These are phyloP conservation scores for Darksidea phi DNA, from an alignment of 495 filamentous ascomycete genomes.

Conservation along the genomic window DNA sequence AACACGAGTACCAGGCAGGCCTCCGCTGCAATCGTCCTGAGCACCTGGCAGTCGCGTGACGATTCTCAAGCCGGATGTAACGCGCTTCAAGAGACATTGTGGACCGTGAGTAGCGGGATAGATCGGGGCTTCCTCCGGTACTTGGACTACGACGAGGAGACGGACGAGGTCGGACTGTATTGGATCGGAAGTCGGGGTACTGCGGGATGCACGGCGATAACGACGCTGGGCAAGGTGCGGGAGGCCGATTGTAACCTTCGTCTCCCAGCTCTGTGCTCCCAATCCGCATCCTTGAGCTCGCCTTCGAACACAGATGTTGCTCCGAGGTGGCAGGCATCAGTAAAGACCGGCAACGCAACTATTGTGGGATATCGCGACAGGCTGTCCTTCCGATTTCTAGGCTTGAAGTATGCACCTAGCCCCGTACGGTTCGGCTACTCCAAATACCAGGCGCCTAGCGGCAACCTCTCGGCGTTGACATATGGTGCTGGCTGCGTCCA, in stretches of 20 bases:
- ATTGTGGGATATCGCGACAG: slow-evolving; percentile 48
- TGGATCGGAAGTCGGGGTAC: slow-evolving; percentile 3
- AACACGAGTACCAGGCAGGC: slow-evolving; percentile 9
- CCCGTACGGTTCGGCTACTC: slow-evolving; percentile 35
- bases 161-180: neutral
- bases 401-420: slow-evolving; percentile 35
- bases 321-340: slow-evolving; percentile 15
- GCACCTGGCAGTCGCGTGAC: neutral
- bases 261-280: slow-evolving; percentile 16
- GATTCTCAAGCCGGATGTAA: slow-evolving; percentile 12
- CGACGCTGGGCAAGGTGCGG: slow-evolving; percentile 9
- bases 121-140: slow-evolving; percentile 13
- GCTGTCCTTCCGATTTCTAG: slow-evolving; percentile 50
- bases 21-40: slow-evolving; percentile 20
- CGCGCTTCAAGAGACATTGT: slow-evolving; percentile 17
- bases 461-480: slow-evolving; percentile 39
- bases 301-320: neutral
- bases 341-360: slow-evolving; percentile 1
- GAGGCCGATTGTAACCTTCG: slow-evolving; percentile 2
- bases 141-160: slow-evolving; percentile 17
- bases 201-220: slow-evolving; percentile 18
- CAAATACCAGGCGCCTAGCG: slow-evolving; percentile 20
- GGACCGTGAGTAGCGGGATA: slow-evolving; percentile 5
- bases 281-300: slow-evolving; percentile 17
- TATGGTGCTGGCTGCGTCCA: slow-evolving; percentile 50